Percentiles rank a stretch among this genome's conserved stretches.
phyloP scores from a whole-genome alignment of 176 grass and related monocot species.

The Rhipidocladum racemiflorum region DNA sequence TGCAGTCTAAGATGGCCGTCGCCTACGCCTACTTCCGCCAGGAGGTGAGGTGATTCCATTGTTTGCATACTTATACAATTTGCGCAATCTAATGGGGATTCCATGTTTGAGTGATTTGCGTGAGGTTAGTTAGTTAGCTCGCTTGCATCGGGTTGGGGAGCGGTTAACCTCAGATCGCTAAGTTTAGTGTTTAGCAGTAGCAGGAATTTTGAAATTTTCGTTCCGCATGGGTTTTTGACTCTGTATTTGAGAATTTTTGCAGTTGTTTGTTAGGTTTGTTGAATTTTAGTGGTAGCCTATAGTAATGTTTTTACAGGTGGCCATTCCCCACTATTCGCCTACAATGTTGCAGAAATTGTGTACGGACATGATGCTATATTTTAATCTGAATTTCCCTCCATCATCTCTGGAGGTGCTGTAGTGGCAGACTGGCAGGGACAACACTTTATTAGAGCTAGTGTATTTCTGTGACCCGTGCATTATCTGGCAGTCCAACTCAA shows the following conservation, averaged over 20 bases:
- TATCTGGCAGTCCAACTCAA: neutral
- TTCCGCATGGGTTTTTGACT: neutral
- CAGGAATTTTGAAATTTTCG: neutral
- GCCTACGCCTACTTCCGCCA: conserved; percentile 87
- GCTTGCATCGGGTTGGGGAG: neutral
- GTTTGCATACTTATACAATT: neutral
- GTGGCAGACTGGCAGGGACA: neutral
- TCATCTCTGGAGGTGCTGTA: neutral
- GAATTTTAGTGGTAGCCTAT: neutral
- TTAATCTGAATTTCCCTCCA: neutral
- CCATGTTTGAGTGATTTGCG: neutral
- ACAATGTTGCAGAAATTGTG: neutral
- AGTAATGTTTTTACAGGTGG: neutral
- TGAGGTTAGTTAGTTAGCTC: neutral
- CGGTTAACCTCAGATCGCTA: neutral
- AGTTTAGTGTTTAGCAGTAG: neutral
- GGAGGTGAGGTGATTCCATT: conserved; percentile 51
- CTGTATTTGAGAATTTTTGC: neutral
- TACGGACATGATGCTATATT: neutral
- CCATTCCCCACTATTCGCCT: neutral
- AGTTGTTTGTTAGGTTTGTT: neutral
- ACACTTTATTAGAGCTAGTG: neutral
- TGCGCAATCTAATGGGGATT: neutral
- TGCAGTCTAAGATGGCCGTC: conserved; percentile 95
- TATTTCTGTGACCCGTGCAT: neutral